A percentile compares a stretch with the other conserved stretches of the same genome.
These are phyloP conservation scores for Phytomonas francai DNA, from an alignment of 208 protist genomes.

Conservation along the genomic window DNA sequence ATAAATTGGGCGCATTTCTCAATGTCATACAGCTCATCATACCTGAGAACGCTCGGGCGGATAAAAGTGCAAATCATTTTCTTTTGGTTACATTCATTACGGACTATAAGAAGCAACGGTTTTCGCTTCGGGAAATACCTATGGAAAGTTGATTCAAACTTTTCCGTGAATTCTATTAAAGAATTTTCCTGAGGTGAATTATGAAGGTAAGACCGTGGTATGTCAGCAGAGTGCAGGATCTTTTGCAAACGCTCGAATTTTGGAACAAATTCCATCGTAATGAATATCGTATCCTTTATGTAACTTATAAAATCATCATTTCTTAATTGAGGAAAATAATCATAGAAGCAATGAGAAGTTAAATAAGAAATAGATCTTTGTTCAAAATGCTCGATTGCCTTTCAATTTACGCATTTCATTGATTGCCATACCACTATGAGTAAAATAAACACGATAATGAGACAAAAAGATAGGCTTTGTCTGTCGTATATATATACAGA, in stretches of 20 bases:
- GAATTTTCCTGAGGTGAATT: conserved; percentile 62
- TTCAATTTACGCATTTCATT: neutral
- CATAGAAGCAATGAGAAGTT: neutral
- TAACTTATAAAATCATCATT: neutral
- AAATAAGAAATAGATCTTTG: neutral
- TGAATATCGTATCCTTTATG: neutral
- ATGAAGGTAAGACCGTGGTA: conserved; percentile 59
- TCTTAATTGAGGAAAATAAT: neutral
- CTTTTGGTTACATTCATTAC: conserved; percentile 63
- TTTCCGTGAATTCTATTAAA: conserved; percentile 35
- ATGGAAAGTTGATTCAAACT: conserved; percentile 64
- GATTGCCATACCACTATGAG: neutral
- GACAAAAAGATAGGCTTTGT: neutral
- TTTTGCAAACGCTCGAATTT: conserved; percentile 32
- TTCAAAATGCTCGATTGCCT: neutral
- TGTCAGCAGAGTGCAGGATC: conserved; percentile 26
- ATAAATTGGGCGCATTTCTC: conserved; percentile 59
- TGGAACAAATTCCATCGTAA: conserved; percentile 2
- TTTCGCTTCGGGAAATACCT: conserved; percentile 72
- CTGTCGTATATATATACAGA: neutral
- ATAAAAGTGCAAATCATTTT: conserved; percentile 92
- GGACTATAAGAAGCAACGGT: conserved; percentile 46
- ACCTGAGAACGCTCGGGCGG: conserved; percentile 67
- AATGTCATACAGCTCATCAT: conserved; percentile 74
- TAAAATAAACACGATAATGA: neutral